phyloP scores from a whole-genome alignment of 129 eudicot species.

The Heracleum sosnowskyi region DNA sequence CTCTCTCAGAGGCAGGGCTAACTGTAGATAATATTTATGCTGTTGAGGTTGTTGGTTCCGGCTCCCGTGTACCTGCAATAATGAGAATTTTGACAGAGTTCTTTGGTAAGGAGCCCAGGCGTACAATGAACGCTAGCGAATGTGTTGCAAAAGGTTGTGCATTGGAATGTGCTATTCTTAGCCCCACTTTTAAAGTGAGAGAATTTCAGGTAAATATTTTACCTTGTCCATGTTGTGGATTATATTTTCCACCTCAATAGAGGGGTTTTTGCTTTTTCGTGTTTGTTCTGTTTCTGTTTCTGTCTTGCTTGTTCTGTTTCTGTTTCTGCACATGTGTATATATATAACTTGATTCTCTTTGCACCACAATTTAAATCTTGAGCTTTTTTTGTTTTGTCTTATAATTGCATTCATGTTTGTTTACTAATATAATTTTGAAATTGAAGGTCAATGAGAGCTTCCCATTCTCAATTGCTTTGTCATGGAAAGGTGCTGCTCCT shows the following conservation, averaged over 20 bases:
- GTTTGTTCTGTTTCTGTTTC: background rate
- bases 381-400: background rate
- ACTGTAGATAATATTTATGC: constrained; percentile 59
- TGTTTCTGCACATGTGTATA: background rate
- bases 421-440: background rate
- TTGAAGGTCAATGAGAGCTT: constrained; percentile 78
- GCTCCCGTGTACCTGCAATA: constrained; percentile 80
- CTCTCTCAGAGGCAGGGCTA: constrained; percentile 74
- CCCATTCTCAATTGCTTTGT: constrained; percentile 65
- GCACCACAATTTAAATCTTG: no score
- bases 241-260: background rate
- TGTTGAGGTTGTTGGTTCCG: constrained; percentile 88
- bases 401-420: background rate
- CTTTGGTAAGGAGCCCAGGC: constrained; percentile 89
- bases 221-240: no score
- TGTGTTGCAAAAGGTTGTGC: constrained; percentile 93
- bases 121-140: constrained; percentile 95
- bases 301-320: background rate
- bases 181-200: constrained; percentile 88
- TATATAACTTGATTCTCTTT: background rate
- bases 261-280: background rate
- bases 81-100: constrained; percentile 79
- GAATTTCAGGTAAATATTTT: constrained; percentile 56
- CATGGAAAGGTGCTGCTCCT: constrained; percentile 67
- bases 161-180: constrained; percentile 79